These are phyloP conservation scores for Rhododendron molle DNA, from an alignment of 148 eudicot genomes.

Conservation along the genomic window DNA sequence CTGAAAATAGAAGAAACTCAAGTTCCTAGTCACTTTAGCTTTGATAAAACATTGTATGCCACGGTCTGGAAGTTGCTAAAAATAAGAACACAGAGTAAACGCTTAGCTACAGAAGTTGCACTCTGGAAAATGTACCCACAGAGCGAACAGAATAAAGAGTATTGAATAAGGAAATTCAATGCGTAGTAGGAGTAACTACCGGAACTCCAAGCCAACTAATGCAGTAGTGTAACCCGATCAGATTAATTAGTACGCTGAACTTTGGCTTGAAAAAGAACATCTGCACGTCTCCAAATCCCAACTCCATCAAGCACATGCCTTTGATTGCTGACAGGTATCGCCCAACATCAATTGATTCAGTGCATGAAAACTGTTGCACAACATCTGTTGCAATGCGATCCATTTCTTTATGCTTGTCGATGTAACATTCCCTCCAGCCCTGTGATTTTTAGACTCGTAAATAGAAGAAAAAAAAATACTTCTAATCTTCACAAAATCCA, in stretches of 20 bases:
- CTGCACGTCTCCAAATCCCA: conserved; percentile 65
- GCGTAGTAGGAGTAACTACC: conserved; percentile 27
- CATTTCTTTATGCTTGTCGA: conserved; percentile 54
- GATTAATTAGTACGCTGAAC: conserved; percentile 49
- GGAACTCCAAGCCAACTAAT: conserved; percentile 61
- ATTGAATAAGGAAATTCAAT: neutral
- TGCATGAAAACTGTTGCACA: conserved; percentile 37
- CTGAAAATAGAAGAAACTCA: neutral
- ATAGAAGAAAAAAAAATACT: neutral
- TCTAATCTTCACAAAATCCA: neutral
- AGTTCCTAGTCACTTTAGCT: neutral
- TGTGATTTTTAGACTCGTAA: neutral
- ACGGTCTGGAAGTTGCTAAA: too few species aligned
- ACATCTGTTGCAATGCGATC: conserved; percentile 35
- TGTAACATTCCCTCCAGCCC: conserved; percentile 61
- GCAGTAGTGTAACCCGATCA: conserved; percentile 84
- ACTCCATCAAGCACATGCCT: conserved; percentile 38
- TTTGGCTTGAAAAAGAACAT: conserved; percentile 61
- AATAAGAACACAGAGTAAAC: too few species aligned
- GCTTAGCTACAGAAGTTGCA: neutral
- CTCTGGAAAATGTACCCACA: neutral
- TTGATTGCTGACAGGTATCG: conserved; percentile 62
- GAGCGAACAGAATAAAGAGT: neutral
- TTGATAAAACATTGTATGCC: neutral
- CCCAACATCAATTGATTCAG: conserved; percentile 59